Evolutionary conservation across 306 rosid genomes (phyloP), one percentile per base, ranked within the genome.

Genomic region (Gastrolobium bilobum): DNA sequence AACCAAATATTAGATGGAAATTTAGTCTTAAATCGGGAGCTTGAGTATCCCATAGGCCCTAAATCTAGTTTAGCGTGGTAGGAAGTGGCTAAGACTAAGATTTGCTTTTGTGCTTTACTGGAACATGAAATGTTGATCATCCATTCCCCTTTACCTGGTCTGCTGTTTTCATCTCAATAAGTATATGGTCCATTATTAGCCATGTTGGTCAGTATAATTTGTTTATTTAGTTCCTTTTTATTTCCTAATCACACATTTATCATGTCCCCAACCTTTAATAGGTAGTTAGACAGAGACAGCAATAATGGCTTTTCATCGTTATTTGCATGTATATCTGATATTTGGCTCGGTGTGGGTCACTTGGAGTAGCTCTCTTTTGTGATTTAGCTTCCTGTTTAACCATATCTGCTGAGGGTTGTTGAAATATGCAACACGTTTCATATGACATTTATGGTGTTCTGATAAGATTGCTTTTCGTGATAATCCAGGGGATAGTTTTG

Each of bases 401-500:
- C 3, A 11, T 20, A 34, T 72, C 67, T 65, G 63, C 38, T 37
- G 37, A 57, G 65, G 65, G 20, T 68, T 34, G 58, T 69, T 30
- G 53, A 46, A 60, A 82, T 61, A 52, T 43, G 52, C 54, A 7
- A 30, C 3, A 31, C 43, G 53, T 72, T 64, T 71, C 20, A 29
- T 14, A 14, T 68, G 65, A 43, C 66, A 65, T 38, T 52, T 34
- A 31, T 80, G 64, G 58, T 63, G 42, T 82, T 58, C 87, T 87
- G 76, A 84, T 68, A 54, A 57, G 72, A n/a, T 76, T 58, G 40
- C 73, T 73, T 80, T 42, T 48, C 73, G 79, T 61, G 70, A 56
- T 82, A 67, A 51, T 85, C 64, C 93, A 95, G 99, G 98, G 86
- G 54, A 69, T 95, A 79, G 97, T 92, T 67, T 83, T 95, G 85